Evolutionary conservation across 1,139 yeast species (phyloP).

Genomic region (Diutina siamensis): DNA sequence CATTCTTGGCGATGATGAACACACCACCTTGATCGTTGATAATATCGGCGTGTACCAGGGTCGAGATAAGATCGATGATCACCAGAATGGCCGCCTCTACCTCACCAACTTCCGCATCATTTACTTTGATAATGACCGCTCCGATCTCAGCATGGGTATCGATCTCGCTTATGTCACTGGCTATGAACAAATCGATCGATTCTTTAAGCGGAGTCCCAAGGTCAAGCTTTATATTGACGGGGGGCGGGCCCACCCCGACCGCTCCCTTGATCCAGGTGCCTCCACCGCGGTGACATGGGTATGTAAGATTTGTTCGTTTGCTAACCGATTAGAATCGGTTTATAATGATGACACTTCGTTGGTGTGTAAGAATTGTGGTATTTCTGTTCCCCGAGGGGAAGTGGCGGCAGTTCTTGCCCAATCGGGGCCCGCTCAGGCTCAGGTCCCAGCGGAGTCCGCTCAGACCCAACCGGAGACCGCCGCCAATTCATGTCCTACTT

Average conservation of each 20-base stretch:
- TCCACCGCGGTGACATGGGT: conserved; percentile 36
- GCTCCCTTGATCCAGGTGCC: neutral
- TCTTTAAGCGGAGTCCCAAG: conserved; percentile 72
- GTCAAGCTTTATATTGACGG: conserved; percentile 27
- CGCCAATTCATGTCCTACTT: conserved; percentile 47
- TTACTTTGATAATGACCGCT: conserved; percentile 46
- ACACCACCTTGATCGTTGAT: conserved; percentile 36
- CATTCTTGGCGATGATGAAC: conserved; percentile 26
- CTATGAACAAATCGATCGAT: conserved; percentile 45
- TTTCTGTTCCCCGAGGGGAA: conserved; percentile 15
- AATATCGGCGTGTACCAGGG: conserved; percentile 65
- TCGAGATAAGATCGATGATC: conserved; percentile 44
- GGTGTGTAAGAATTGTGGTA: conserved; percentile 68
- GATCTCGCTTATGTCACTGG: conserved; percentile 33
- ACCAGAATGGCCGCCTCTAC: conserved; percentile 70
- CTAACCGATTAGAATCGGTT: conserved; percentile 35
- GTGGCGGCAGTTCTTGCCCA: conserved; percentile 3
- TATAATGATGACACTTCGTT: conserved; percentile 17
- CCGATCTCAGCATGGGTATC: conserved; percentile 35
- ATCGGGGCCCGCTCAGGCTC: too few relatives aligned
- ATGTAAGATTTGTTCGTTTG: conserved; percentile 73
- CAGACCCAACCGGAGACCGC: too few relatives aligned
- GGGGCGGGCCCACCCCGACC: neutral
- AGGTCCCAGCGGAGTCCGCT: too few relatives aligned
- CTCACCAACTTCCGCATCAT: conserved; percentile 64